phyloP scores from a whole-genome alignment of 805 yeast genomes.

The Candida nonsorbophila region DNA sequence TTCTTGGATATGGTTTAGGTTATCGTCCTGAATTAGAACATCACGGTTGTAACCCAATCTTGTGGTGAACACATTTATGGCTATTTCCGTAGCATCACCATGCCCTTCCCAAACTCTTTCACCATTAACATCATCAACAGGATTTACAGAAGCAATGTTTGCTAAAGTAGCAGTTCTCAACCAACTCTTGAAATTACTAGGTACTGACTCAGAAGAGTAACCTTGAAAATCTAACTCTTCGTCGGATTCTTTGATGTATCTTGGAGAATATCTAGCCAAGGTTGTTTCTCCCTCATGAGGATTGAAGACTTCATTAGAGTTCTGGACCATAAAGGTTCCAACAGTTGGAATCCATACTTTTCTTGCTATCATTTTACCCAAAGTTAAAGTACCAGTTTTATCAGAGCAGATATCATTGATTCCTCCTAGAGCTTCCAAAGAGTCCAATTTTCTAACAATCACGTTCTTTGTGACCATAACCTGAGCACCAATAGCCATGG shows the following conservation, averaged over 20 bases:
- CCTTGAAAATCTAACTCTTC: constrained; percentile 29
- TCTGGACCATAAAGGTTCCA: constrained; percentile 52
- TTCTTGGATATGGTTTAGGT: constrained; percentile 18
- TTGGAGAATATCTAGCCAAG: constrained; percentile 30
- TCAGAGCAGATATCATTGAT: constrained; percentile 78
- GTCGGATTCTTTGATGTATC: constrained; percentile 27
- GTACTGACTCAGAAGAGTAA: constrained; percentile 10
- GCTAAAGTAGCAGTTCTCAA: constrained; percentile 68
- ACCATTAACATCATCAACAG: constrained; percentile 36
- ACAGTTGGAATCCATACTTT: constrained; percentile 62
- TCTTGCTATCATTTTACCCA: constrained; percentile 73
- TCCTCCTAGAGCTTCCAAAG: constrained; percentile 74
- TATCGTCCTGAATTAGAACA: constrained; percentile 9
- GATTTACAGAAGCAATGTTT: constrained; percentile 65
- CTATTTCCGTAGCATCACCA: constrained; percentile 33
- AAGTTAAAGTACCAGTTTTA: constrained; percentile 78
- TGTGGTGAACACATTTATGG: constrained; percentile 26
- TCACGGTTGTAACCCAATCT: constrained; percentile 18
- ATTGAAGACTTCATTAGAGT: constrained; percentile 56
- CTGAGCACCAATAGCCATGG: constrained; percentile 80
- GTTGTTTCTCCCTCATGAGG: constrained; percentile 52
- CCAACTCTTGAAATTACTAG: constrained; percentile 42
- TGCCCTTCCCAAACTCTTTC: constrained; percentile 63
- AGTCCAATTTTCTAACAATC: constrained; percentile 70
- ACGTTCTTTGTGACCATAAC: constrained; percentile 66